Base-by-base conservation (phyloP, 371 early-diverging fungal genomes). In the Mucor circinelloides region DNA sequence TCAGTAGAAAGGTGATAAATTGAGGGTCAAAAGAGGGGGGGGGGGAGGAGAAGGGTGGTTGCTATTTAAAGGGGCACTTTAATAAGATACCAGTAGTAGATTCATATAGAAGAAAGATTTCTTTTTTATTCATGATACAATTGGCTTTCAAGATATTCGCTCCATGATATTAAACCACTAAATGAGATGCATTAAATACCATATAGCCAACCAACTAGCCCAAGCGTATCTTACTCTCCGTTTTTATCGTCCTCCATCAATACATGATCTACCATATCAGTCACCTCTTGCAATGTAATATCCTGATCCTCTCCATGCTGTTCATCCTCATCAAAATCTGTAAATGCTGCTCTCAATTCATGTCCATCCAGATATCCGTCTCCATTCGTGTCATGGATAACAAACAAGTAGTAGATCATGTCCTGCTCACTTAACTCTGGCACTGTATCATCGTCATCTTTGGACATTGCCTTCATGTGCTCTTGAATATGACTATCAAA, bases 91-190 rank as follows among this genome's bases (percentile, higher is more conserved):
- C 17, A 1, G 17, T 19, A 8, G 8, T 9, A 21, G 50, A 50
- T 50, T 21, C 9, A 12, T 25, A 25, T 25, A 23, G 13, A 50
- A 50, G 13, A 25, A 50, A 23, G 12, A 12, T 1, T 19, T 50
- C 2, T 12, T 59, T n/a, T 27, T 36, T 63, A 23, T 19, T 74
- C 83, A 60, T 90, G 91, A 68, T 90, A 90, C 32, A 82, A 66
- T 73, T 89, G 89, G 40, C 85, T 84, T 66, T 85, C 85, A 66
- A 91, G 70, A 63, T 91, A 93, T 72, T 93, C 93, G 42, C 86
- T 88, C 89, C 89, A 90, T 25, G 85, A 85, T 48, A 93, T 88
- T 72, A 80, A 77, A 21, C 93, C 93, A 78, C 91, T 90, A 62
- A 17, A 23, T 12, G 40, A 36, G 8, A 6, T n/a, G 6, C 17